phyloP scores from a whole-genome alignment of 2,329 filamentous ascomycete genomes.

The Trichoderma oligosporum region DNA sequence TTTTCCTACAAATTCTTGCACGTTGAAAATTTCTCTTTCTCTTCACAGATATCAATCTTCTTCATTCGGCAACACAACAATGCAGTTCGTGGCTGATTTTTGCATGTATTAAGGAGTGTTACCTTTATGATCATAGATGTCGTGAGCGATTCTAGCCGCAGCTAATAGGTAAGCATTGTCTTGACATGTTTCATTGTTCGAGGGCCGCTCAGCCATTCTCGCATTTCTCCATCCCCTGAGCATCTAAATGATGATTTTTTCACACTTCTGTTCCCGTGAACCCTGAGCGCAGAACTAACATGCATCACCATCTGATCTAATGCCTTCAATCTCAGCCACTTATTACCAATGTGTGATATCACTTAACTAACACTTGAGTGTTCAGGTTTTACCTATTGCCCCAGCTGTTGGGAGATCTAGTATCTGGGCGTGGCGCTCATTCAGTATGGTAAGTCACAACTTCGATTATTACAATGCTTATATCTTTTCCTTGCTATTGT shows the following conservation, averaged over 20 bases:
- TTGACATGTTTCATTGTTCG: constrained; percentile 4
- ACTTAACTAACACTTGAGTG: constrained; percentile 6
- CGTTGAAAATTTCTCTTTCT: constrained; percentile 12
- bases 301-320: constrained; percentile 70
- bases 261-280: constrained; percentile 58
- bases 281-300: constrained; percentile 63
- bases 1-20: constrained; percentile 12
- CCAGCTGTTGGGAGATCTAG: background rate
- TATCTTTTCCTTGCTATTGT: background rate
- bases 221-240: background rate
- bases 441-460: background rate
- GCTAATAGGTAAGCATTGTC: constrained; percentile 2
- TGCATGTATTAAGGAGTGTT: background rate
- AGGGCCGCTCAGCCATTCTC: background rate
- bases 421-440: background rate
- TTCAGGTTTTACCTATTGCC: background rate
- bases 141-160: background rate
- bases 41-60: background rate
- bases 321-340: constrained; percentile 22
- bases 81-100: background rate
- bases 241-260: constrained; percentile 49
- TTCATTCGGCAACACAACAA: background rate
- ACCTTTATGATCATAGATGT: background rate
- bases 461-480: background rate
- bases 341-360: background rate